Conservation (phyloP, 2,329 filamentous ascomycete species). For the Lomentospora prolificans region DNA sequence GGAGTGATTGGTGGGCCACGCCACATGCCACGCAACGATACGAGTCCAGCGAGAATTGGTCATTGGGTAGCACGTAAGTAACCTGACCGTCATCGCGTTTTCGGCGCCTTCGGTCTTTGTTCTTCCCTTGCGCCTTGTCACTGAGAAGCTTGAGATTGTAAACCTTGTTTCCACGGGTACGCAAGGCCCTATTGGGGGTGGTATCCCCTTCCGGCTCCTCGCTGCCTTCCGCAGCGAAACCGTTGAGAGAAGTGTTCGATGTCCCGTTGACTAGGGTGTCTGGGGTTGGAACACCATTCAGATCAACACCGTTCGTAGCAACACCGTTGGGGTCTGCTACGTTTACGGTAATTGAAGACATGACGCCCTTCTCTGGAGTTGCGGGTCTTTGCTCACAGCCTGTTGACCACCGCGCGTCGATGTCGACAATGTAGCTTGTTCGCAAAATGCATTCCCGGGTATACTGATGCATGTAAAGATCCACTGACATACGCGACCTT, state of each 20-base stretch:
- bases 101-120: conserved; percentile 13
- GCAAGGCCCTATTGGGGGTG: conserved; percentile 42
- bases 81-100: conserved; percentile 29
- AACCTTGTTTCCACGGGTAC: conserved; percentile 37
- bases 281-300: conserved; percentile 7
- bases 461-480: conserved; percentile 10
- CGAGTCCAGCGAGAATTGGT: conserved; percentile 36
- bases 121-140: conserved; percentile 42
- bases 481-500: neutral
- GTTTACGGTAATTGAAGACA: conserved; percentile 32
- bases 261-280: conserved; percentile 14
- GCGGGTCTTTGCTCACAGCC: conserved; percentile 17
- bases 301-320: conserved; percentile 12
- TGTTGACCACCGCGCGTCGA: conserved; percentile 37
- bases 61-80: conserved; percentile 32
- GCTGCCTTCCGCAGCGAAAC: conserved; percentile 29
- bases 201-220: conserved; percentile 35
- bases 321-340: conserved; percentile 19
- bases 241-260: conserved; percentile 14
- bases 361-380: conserved; percentile 28
- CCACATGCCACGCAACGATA: conserved; percentile 44
- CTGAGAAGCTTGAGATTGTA: conserved; percentile 53
- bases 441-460: conserved; percentile 1
- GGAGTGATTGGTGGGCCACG: conserved; percentile 34
- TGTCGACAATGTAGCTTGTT: conserved; percentile 38